phyloP scores from a whole-genome alignment of 768 basidiomycete genomes.

The Podaxis rugospora region DNA sequence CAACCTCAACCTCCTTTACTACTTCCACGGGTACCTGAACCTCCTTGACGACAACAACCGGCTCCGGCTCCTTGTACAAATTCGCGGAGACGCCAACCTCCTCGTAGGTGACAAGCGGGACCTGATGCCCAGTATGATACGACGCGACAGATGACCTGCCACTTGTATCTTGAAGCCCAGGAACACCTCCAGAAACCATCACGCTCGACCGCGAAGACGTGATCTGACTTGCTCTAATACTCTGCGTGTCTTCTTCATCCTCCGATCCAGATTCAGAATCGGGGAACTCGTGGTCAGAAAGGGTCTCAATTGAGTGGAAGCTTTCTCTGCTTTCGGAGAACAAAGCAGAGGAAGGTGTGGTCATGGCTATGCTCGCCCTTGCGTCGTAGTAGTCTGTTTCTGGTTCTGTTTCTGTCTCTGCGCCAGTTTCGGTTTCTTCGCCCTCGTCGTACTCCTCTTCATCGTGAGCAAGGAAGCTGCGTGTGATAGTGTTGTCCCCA shows the following conservation, averaged over 20 bases:
- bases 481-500: constrained; percentile 38
- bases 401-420: constrained; percentile 63
- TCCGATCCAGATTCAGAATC: constrained; percentile 42
- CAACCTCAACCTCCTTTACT: constrained; percentile 5
- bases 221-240: constrained; percentile 60
- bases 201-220: constrained; percentile 13
- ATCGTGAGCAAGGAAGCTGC: constrained; percentile 30
- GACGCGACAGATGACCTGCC: constrained; percentile 23
- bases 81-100: constrained; percentile 38
- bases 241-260: constrained; percentile 48
- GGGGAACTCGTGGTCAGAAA: constrained; percentile 66
- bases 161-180: not conserved
- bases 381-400: constrained; percentile 80
- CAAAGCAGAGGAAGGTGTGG: constrained; percentile 43
- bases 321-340: constrained; percentile 48
- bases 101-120: constrained; percentile 37
- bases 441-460: constrained; percentile 25
- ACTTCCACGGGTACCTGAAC: constrained; percentile 15
- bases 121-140: constrained; percentile 24
- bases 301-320: constrained; percentile 72
- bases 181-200: not conserved
- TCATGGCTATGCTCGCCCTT: constrained; percentile 60
- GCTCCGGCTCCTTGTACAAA: constrained; percentile 32
- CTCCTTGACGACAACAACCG: constrained; percentile 19
- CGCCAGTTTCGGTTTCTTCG: constrained; percentile 36